These are phyloP conservation scores for Wickerhamiella galacta DNA, from an alignment of 805 yeast genomes.

Conservation along the genomic window DNA sequence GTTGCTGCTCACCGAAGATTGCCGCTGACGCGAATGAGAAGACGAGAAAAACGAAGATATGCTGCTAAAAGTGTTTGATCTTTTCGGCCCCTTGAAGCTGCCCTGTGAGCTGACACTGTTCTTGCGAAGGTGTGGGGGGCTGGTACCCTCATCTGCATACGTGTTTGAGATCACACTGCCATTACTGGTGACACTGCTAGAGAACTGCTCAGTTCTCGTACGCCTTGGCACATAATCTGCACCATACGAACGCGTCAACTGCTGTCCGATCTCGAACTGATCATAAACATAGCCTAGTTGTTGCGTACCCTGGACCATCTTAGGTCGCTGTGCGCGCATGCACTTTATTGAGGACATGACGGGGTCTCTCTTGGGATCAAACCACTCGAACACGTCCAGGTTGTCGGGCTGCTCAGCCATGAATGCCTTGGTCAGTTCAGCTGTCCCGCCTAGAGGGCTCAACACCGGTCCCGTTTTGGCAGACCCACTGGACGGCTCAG, in stretches of 20 bases:
- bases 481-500: not conserved
- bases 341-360: slow-evolving; percentile 17
- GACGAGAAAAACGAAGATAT: too few species aligned
- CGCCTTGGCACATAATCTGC: too few species aligned
- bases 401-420: slow-evolving; percentile 12
- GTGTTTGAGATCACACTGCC: too few species aligned
- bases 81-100: too few species aligned
- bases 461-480: slow-evolving; percentile 1
- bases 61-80: too few species aligned
- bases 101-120: too few species aligned
- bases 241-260: slow-evolving; percentile 9
- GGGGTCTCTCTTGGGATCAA: slow-evolving; percentile 9
- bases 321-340: slow-evolving; percentile 26
- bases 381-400: slow-evolving; percentile 13
- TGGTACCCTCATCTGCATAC: too few species aligned
- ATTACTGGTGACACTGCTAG: too few species aligned
- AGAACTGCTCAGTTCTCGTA: too few species aligned
- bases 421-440: slow-evolving; percentile 15
- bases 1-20: too few species aligned
- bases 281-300: slow-evolving; percentile 25
- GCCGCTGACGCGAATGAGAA: too few species aligned
- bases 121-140: too few species aligned
- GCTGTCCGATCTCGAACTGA: slow-evolving; percentile 18
- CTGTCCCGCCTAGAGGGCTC: slow-evolving; percentile 9
- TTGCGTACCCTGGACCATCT: slow-evolving; percentile 27